Conservation (phyloP, 495 filamentous ascomycete species). For the Neurospora sp. region DNA sequence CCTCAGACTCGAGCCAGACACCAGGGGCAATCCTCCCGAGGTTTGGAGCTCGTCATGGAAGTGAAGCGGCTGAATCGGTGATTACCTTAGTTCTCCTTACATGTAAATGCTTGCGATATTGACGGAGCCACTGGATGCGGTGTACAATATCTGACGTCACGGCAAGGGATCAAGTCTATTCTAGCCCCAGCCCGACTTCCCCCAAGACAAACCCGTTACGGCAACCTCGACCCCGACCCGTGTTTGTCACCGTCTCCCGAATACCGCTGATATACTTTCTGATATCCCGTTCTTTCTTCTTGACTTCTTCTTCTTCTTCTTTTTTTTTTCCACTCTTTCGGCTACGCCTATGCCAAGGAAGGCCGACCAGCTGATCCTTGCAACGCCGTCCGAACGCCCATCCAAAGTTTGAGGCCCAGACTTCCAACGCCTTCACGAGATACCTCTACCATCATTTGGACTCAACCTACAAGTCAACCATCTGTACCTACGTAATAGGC, state of each 20-base stretch:
- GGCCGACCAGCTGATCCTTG: background rate
- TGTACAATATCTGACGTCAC: conserved; percentile 1
- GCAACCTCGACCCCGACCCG: background rate
- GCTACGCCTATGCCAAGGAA: background rate
- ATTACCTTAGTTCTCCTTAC: background rate
- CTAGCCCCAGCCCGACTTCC: background rate
- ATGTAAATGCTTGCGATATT: background rate
- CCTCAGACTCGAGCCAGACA: background rate
- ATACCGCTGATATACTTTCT: background rate
- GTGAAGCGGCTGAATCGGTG: background rate
- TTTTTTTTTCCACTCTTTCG: background rate
- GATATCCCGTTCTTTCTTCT: background rate
- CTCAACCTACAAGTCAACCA: background rate
- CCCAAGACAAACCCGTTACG: background rate
- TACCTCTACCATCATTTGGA: background rate
- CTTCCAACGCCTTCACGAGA: background rate
- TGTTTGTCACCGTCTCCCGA: background rate
- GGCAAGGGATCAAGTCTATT: background rate
- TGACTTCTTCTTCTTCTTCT: background rate
- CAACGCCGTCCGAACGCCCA: background rate
- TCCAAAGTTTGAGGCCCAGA: background rate
- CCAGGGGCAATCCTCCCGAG: background rate
- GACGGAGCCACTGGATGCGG: background rate
- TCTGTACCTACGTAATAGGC: background rate
- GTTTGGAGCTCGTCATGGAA: background rate